Evolutionary conservation across 164 flowering plant species (phyloP).

Genomic region (Berberis vulgaris): DNA sequence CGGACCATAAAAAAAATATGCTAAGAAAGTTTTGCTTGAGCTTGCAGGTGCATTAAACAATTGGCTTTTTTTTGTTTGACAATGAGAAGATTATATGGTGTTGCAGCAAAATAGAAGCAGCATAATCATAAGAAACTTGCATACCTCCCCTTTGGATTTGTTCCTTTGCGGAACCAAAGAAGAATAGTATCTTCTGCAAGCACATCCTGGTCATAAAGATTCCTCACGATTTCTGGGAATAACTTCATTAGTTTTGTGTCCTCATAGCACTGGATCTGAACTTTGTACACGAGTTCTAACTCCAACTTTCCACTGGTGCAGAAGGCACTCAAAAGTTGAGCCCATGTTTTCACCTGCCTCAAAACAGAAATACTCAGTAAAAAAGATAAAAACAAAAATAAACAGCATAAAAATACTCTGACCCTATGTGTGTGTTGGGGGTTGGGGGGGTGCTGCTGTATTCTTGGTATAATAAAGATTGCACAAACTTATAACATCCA

Average conservation of each 20-base stretch:
- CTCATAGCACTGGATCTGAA: slow-evolving; percentile 94
- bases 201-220: slow-evolving; percentile 92
- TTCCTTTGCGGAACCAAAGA: slow-evolving; percentile 89
- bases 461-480: too few relatives aligned
- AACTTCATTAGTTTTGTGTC: slow-evolving; percentile 95
- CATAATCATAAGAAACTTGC: not conserved
- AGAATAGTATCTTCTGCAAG: slow-evolving; percentile 97
- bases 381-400: too few relatives aligned
- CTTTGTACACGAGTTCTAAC: slow-evolving; percentile 90
- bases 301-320: slow-evolving; percentile 89
- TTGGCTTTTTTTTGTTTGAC: too few relatives aligned
- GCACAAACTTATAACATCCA: too few relatives aligned
- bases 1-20: too few relatives aligned
- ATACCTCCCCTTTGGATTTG: slow-evolving; percentile 96
- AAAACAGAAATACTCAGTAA: too few relatives aligned
- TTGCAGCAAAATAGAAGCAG: too few relatives aligned
- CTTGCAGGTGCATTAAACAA: too few relatives aligned
- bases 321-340: slow-evolving; percentile 61
- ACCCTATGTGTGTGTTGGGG: too few relatives aligned
- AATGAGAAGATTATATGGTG: not conserved
- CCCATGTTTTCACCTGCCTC: slow-evolving; percentile 89
- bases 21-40: too few relatives aligned
- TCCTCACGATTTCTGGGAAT: slow-evolving; percentile 86
- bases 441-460: too few relatives aligned
- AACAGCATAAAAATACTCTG: too few relatives aligned